Evolutionary conservation across 768 basidiomycete species (phyloP).

Genomic region (Epithele typhae): DNA sequence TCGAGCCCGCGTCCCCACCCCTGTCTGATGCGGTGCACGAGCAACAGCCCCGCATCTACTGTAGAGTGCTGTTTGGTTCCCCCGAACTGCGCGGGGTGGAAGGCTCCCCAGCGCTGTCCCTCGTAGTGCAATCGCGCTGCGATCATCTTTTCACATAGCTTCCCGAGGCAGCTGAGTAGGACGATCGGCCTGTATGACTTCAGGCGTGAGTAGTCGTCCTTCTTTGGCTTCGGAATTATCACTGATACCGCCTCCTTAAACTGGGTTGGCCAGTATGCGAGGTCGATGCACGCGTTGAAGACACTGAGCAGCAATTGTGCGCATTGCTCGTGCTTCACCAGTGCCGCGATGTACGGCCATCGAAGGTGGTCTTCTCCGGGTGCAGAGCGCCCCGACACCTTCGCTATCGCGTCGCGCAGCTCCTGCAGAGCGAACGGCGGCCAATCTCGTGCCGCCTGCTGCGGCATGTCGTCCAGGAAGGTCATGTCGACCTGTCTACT

Average conservation of each 20-base stretch:
- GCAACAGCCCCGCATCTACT: slow-evolving; percentile 17
- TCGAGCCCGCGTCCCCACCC: no score
- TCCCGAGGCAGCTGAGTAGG: slow-evolving; percentile 20
- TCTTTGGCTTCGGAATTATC: slow-evolving; percentile 22
- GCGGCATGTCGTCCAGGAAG: no score
- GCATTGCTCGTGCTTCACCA: neutral
- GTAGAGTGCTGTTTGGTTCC: slow-evolving; percentile 17
- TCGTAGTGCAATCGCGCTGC: slow-evolving; percentile 16
- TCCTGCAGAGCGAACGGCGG: neutral
- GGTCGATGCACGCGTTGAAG: slow-evolving; percentile 11
- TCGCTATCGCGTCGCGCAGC: neutral
- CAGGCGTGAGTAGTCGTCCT: slow-evolving; percentile 17
- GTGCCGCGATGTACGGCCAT: neutral
- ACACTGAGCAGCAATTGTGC: neutral
- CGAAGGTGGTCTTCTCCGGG: neutral
- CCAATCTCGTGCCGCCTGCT: no score
- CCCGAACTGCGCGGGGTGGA: slow-evolving; percentile 20
- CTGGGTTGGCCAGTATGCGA: slow-evolving; percentile 8
- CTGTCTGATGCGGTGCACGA: no score
- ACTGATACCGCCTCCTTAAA: slow-evolving; percentile 16
- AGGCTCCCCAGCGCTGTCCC: slow-evolving; percentile 8
- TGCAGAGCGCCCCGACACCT: neutral
- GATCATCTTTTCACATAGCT: slow-evolving; percentile 20
- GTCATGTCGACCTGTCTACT: no score
- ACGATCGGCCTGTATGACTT: slow-evolving; percentile 26